Percentiles rank a stretch among this genome's conserved stretches.
phyloP scores from a whole-genome alignment of 768 basidiomycete genomes.

The Antrodiella citrinella region DNA sequence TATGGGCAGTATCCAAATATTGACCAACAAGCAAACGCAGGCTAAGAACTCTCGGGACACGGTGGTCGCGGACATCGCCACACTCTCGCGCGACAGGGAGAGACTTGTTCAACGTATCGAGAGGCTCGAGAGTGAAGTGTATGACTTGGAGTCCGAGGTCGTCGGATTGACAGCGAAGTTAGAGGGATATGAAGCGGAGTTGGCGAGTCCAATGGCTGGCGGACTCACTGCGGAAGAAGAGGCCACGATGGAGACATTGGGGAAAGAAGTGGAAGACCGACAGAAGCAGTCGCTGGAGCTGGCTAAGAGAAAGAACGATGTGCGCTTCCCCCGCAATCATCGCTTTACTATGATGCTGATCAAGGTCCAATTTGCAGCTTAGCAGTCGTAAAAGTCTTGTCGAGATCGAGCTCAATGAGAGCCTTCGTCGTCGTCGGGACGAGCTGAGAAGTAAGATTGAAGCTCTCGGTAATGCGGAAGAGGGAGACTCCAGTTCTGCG shows the following conservation, averaged over 20 bases:
- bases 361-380: constrained; percentile 1
- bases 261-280: constrained; percentile 67
- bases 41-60: constrained; percentile 61
- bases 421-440: constrained; percentile 68
- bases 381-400: constrained; percentile 67
- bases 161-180: constrained; percentile 52
- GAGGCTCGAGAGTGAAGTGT: constrained; percentile 57
- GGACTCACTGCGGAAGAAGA: constrained; percentile 72
- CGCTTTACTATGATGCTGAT: neutral
- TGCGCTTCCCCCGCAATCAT: constrained; percentile 25
- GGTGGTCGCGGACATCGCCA: constrained; percentile 51
- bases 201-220: constrained; percentile 66
- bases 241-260: constrained; percentile 51
- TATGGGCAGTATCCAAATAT: constrained; percentile 64
- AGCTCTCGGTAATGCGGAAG: constrained; percentile 52
- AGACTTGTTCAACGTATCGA: constrained; percentile 50
- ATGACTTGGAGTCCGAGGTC: constrained; percentile 69
- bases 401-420: constrained; percentile 92
- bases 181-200: constrained; percentile 57
- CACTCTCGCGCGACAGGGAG: constrained; percentile 63
- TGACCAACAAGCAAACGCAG: constrained; percentile 62
- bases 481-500: constrained; percentile 45
- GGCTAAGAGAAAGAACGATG: constrained; percentile 62
- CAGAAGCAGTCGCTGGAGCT: constrained; percentile 66
- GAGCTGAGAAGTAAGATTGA: constrained; percentile 77